Percentiles rank a stretch among this genome's conserved stretches.
These are phyloP conservation scores for Herpetomonas tarakana DNA, from an alignment of 208 protist genomes.

Conservation along the genomic window DNA sequence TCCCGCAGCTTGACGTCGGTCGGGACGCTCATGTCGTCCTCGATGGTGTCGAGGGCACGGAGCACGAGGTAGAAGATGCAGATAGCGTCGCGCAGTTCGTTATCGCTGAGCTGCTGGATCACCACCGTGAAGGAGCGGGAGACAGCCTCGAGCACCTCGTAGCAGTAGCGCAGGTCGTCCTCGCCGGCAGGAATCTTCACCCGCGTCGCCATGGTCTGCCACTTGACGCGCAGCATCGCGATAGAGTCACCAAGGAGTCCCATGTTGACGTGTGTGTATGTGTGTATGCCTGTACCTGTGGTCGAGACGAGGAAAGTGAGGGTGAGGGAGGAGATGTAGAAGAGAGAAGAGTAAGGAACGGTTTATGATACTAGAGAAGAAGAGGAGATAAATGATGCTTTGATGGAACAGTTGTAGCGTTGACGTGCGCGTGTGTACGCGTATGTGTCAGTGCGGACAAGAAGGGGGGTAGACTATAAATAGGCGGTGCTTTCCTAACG, in stretches of 20 bases:
- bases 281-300: too few species aligned
- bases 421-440: too few species aligned
- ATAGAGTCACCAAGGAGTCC: conserved; percentile 25
- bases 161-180: conserved; percentile 85
- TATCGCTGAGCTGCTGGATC: conserved; percentile 85
- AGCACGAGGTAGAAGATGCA: conserved; percentile 97
- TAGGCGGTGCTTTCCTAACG: too few species aligned
- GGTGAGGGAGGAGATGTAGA: too few species aligned
- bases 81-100: conserved; percentile 82
- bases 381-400: too few species aligned
- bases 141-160: conserved; percentile 84
- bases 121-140: conserved; percentile 94
- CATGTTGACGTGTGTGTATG: too few species aligned
- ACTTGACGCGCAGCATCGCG: conserved; percentile 61
- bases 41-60: conserved; percentile 93
- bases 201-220: conserved; percentile 33
- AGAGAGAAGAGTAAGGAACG: too few species aligned
- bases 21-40: conserved; percentile 92
- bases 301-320: too few species aligned
- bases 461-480: too few species aligned
- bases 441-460: too few species aligned
- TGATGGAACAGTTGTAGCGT: too few species aligned
- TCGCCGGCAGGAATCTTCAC: conserved; percentile 33
- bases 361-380: too few species aligned
- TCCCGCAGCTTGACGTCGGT: conserved; percentile 63